Evolutionary conservation across 1,139 yeast genomes (phyloP), one percentile per base, ranked within the genome.

Genomic region (Kluyveromyces sp.): DNA sequence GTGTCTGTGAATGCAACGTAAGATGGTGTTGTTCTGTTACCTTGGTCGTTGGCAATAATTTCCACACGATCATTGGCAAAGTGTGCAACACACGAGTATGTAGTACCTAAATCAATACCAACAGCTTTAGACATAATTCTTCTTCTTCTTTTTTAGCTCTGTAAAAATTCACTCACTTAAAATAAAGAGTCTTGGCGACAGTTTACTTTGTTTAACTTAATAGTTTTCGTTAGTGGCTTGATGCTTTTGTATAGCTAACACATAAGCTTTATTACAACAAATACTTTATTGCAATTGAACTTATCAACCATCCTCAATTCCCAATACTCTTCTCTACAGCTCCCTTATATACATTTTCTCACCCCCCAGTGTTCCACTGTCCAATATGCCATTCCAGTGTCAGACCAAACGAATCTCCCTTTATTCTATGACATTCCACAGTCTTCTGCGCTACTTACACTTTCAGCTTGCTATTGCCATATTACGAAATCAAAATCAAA

Each of bases 21-120:
- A 6, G 84, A 79, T 39, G 85, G 84, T 27, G 85, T 79, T 44
- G 83, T 79, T 73, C 84, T 75, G 70, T 79, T 79, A 74, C 84
- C 84, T 68, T 78, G 83, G 65, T 78, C 83, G 58, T 79, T 79
- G 51, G 84, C 84, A 59, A 79, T 79, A 63, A 80, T 80, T 68
- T 80, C 87, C 52, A 80, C 86, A 60, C 83, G 73, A 61, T 82
- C 88, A 59, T 81, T 81, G 50, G 83, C 70, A 59, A 77, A 79
- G 68, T 79, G 83, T 52, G 87, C 90, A 58, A 83, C 90, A 79
- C 90, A 83, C 46, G 90, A 83, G 73, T 83, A 83, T 49, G 90
- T 83, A 51, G 90, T 83, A 72, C 90, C 90, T 75, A 83, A 81
- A 74, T 83, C 90, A 71, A 83, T 83, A 70, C 90, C 90, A 60